These are phyloP conservation scores for Scedosporium boydii DNA, from an alignment of 2,329 filamentous ascomycete genomes.

Conservation along the genomic window DNA sequence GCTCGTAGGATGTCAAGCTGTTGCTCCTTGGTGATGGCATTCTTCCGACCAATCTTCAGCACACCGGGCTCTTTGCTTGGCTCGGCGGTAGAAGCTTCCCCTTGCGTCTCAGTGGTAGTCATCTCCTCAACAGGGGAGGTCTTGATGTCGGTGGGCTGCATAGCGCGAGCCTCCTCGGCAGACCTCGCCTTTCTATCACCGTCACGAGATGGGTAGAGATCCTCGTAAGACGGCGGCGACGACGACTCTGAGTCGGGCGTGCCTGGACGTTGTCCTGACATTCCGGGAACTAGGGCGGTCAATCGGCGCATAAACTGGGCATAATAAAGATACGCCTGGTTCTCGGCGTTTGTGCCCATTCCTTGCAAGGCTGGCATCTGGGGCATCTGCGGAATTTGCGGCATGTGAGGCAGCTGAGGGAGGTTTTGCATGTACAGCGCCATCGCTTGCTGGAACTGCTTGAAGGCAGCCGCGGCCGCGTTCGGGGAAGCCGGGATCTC, in stretches of 20 bases:
- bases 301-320: slow-evolving; percentile 61
- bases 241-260: slow-evolving; percentile 26
- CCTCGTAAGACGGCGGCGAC: slow-evolving; percentile 67
- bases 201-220: slow-evolving; percentile 56
- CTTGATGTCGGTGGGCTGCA: slow-evolving; percentile 8
- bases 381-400: slow-evolving; percentile 50
- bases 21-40: slow-evolving; percentile 55
- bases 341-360: slow-evolving; percentile 58
- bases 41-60: slow-evolving; percentile 53
- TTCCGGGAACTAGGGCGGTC: slow-evolving; percentile 62
- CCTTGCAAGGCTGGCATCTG: slow-evolving; percentile 43
- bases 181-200: slow-evolving; percentile 48
- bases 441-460: slow-evolving; percentile 66
- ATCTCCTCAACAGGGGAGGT: slow-evolving; percentile 18
- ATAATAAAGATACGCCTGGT: slow-evolving; percentile 55
- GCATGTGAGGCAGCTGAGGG: slow-evolving; percentile 37
- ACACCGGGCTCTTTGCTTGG: slow-evolving; percentile 28
- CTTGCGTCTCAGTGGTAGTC: slow-evolving; percentile 28
- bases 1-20: slow-evolving; percentile 53
- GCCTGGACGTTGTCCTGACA: slow-evolving; percentile 32
- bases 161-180: slow-evolving; percentile 44
- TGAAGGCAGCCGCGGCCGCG: slow-evolving; percentile 51
- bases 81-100: slow-evolving; percentile 19
- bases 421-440: slow-evolving; percentile 54
- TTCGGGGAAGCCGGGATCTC: slow-evolving; percentile 48